phyloP scores from a whole-genome alignment of 2,329 filamentous ascomycete species.

The Xylaria sp. region DNA sequence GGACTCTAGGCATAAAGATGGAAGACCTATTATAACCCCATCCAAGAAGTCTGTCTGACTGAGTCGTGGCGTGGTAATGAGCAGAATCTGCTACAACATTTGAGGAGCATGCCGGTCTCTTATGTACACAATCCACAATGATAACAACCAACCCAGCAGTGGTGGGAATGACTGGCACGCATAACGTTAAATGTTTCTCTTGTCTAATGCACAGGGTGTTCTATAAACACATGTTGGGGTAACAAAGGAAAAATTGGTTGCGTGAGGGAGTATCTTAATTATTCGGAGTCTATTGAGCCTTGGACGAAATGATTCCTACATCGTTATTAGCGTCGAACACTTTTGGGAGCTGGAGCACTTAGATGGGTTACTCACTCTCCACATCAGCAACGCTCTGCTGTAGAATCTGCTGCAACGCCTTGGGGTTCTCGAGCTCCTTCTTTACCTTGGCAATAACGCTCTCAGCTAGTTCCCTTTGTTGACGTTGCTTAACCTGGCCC shows the following conservation, averaged over 20 bases:
- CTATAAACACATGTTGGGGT: constrained; percentile 62
- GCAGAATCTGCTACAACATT: background rate
- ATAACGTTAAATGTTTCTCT: constrained; percentile 45
- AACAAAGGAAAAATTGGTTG: constrained; percentile 62
- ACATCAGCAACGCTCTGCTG: constrained; percentile 96
- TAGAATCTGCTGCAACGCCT: constrained; percentile 95
- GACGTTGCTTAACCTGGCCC: constrained; percentile 97
- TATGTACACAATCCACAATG: constrained; percentile 9
- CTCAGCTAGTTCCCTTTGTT: constrained; percentile 95
- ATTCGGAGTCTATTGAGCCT: constrained; percentile 66
- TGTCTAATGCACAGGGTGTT: constrained; percentile 71
- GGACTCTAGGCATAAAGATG: background rate
- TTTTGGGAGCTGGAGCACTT: too few species aligned
- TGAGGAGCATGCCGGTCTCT: background rate
- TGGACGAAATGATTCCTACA: constrained; percentile 70
- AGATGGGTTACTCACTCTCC: constrained; percentile 74
- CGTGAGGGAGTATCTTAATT: constrained; percentile 48
- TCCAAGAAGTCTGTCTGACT: background rate
- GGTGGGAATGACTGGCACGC: background rate
- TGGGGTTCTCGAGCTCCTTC: constrained; percentile 99
- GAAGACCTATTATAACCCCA: background rate
- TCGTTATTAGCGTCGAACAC: constrained; percentile 49
- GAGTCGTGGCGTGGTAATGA: background rate
- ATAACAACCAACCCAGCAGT: background rate
- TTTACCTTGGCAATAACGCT: constrained; percentile 95